Evolutionary conservation across 345 rosid species (phyloP).

Genomic region (Eucalyptus erythrocorys): DNA sequence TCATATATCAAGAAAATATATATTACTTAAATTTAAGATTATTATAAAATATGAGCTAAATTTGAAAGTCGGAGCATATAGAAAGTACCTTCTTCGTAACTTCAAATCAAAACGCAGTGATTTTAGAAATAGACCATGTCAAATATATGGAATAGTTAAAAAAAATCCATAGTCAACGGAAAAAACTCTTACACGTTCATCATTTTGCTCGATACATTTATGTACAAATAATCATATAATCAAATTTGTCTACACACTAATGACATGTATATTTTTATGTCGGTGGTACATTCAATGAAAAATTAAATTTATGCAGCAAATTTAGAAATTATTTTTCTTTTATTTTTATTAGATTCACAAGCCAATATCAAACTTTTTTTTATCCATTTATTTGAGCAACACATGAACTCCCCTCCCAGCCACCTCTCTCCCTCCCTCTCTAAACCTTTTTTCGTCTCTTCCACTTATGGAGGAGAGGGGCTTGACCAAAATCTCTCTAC

Average conservation of each 20-base stretch:
- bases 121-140: accelerated
- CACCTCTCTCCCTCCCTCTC: too few relatives aligned
- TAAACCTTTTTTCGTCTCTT: accelerated
- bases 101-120: neutral
- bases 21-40: neutral
- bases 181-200: too few relatives aligned
- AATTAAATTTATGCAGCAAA: too few relatives aligned
- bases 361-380: neutral
- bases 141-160: too few relatives aligned
- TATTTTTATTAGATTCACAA: accelerated
- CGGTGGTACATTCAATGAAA: too few relatives aligned
- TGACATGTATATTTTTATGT: neutral
- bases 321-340: too few relatives aligned
- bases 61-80: neutral
- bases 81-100: neutral
- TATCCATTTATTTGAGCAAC: too few relatives aligned
- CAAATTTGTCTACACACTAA: accelerated
- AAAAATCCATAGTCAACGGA: accelerated
- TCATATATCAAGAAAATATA: too few relatives aligned
- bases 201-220: accelerated
- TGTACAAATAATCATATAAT: accelerated
- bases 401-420: too few relatives aligned
- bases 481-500: too few relatives aligned
- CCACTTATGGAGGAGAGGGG: too few relatives aligned
- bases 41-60: neutral